Evolutionary conservation across 2,329 filamentous ascomycete species (phyloP).

Genomic region (Arthrobotrys megalospora): DNA sequence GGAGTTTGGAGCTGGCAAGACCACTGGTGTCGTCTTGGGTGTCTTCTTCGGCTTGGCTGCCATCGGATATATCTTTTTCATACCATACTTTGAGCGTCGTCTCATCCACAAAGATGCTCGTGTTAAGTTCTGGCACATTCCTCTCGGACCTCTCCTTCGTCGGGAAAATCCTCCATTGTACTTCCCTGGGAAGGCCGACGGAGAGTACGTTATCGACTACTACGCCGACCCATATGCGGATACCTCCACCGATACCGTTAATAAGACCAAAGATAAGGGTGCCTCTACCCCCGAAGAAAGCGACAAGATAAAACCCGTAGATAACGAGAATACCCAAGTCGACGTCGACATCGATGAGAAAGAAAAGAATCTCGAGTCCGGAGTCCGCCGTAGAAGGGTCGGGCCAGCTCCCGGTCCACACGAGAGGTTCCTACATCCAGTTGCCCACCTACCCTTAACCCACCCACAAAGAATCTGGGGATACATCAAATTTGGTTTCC

Average conservation of each 20-base stretch:
- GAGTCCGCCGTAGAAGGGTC: neutral
- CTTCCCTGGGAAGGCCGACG: constrained; percentile 34
- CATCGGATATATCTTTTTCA: constrained; percentile 72
- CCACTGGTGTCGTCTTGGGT: constrained; percentile 73
- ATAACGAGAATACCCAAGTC: neutral
- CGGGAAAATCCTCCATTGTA: constrained; percentile 56
- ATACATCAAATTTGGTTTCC: constrained; percentile 69
- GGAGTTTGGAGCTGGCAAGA: constrained; percentile 66
- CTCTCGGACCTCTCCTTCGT: constrained; percentile 72
- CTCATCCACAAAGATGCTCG: constrained; percentile 76
- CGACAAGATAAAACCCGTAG: constrained; percentile 8
- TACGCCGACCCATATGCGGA: constrained; percentile 36
- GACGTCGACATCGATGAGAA: constrained; percentile 8
- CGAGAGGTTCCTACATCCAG: constrained; percentile 66
- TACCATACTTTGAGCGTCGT: constrained; percentile 74
- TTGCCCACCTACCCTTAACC: constrained; percentile 65
- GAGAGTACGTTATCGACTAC: constrained; percentile 39
- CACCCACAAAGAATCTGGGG: constrained; percentile 66
- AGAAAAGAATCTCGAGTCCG: constrained; percentile 25
- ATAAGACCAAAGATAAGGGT: neutral
- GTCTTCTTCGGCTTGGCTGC: constrained; percentile 71
- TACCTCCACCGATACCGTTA: neutral
- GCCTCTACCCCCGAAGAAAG: neutral
- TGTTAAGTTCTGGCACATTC: constrained; percentile 73
- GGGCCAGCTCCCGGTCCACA: constrained; percentile 64